These are phyloP conservation scores for Retiboletus flavoniger DNA, from an alignment of 1,284 basidiomycete species.

Conservation along the genomic window DNA sequence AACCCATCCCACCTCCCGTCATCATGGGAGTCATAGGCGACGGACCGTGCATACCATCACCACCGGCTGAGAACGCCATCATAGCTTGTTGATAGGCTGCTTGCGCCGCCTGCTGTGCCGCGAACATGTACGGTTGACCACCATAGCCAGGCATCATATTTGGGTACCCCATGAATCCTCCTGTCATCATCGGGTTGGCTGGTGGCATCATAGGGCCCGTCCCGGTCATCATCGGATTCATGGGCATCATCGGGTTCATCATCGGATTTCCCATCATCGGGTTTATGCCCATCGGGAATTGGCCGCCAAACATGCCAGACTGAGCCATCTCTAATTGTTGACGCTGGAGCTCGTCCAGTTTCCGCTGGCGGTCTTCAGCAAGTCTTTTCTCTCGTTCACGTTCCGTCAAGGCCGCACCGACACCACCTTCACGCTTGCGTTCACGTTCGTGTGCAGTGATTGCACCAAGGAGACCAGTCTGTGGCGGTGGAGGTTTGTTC, in stretches of 20 bases:
- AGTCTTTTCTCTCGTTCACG: conserved; percentile 88
- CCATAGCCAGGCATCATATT: conserved; percentile 63
- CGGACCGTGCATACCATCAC: conserved; percentile 44
- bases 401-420: conserved; percentile 93
- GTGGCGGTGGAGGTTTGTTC: conserved; percentile 91
- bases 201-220: conserved; percentile 37
- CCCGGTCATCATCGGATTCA: conserved; percentile 59
- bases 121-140: conserved; percentile 85
- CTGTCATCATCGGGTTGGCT: conserved; percentile 52
- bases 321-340: conserved; percentile 88
- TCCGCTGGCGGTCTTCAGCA: conserved; percentile 89
- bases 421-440: conserved; percentile 89
- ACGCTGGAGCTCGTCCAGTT: conserved; percentile 86
- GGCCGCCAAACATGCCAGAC: conserved; percentile 63
- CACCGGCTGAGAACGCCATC: conserved; percentile 81
- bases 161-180: conserved; percentile 48
- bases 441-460: conserved; percentile 95
- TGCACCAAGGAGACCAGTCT: conserved; percentile 92
- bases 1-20: conserved; percentile 48
- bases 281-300: conserved; percentile 42
- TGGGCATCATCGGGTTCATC: conserved; percentile 46
- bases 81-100: conserved; percentile 91
- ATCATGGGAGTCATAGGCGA: conserved; percentile 53
- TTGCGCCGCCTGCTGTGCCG: conserved; percentile 83
- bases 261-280: conserved; percentile 48